These are phyloP conservation scores for Phytophthora lateralis DNA, from an alignment of 352 stramenopile genomes.

Conservation along the genomic window DNA sequence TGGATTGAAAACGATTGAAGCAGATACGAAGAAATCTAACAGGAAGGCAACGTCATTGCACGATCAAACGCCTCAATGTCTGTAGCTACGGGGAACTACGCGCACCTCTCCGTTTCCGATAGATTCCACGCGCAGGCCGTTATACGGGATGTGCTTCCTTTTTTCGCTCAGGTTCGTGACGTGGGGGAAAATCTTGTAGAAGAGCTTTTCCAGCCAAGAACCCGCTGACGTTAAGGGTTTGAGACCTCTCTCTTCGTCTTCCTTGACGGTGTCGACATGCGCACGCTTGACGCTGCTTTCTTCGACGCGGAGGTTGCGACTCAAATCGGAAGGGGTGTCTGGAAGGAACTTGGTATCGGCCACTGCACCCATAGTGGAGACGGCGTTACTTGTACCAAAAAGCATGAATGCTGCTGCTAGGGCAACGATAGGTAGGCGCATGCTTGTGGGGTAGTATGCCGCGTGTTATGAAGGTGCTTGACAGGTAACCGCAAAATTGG, in stretches of 20 bases:
- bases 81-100: not conserved
- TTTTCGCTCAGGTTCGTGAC: not conserved
- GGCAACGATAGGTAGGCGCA: not conserved
- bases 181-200: not conserved
- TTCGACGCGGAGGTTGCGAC: not conserved
- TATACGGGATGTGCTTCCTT: not conserved
- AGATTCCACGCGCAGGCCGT: not conserved
- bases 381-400: not conserved
- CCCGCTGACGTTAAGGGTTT: not conserved
- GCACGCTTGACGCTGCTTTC: not conserved
- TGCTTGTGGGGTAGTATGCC: not conserved
- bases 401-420: not conserved
- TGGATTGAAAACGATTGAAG: not conserved
- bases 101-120: not conserved
- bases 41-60: too few species aligned
- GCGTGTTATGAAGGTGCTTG: not conserved
- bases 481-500: not conserved
- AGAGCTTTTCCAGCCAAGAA: not conserved
- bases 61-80: not conserved
- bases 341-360: not conserved
- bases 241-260: not conserved
- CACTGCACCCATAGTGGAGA: not conserved
- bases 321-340: not conserved
- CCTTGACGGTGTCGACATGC: not conserved
- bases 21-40: too few species aligned